Evolutionary conservation across 768 basidiomycete species (phyloP), one percentile per base, ranked within the genome.

Genomic region (Mycena kentingensis): DNA sequence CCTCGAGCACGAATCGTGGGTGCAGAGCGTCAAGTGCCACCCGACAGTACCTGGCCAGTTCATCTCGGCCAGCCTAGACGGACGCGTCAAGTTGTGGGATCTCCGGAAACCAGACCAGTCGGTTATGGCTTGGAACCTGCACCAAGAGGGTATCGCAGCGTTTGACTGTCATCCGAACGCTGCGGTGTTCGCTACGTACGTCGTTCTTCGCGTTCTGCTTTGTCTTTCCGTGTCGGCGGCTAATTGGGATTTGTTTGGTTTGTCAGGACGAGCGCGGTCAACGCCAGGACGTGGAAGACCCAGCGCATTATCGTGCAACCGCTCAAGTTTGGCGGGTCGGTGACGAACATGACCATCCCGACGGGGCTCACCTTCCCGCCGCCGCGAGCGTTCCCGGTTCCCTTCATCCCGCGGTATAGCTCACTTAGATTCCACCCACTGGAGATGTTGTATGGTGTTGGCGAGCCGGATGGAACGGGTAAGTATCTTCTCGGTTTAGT

Each of bases 1-100:
- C 65, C 72, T 77, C 34, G 82, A 84, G 26, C 95, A 96, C 68
- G 70, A 77, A 8, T 82, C 89, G 10, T 98, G 94, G 93, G 83
- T 98, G 6, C 91, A 93, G 67, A 94, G 88, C 60, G 92, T 91
- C 26, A 83, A 85, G 54, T 88, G 92, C 78, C 89, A 96, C 69
- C 83, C 90, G 2, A 82, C 77, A 5, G 71, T 80, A 18, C 71
- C 76, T 24, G 77, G 78, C 5, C 89, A 93, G 58, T 80, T 97
- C 62, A 68, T 98, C 8, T 92, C 93, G 12, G 94, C 89, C 18
- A 88, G 97, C 62, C 69, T 92, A 66, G 88, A 91, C 63, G 97
- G 97, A 1, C 85, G 90, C 61, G 87, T 97, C 35, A 89, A 89
- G 62, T 70, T 98, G 8, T 98, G 94, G 87, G 97, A 99, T 69